These are phyloP conservation scores for Chalciporus sp. DNA, from an alignment of 1,284 basidiomycete species.

Conservation along the genomic window DNA sequence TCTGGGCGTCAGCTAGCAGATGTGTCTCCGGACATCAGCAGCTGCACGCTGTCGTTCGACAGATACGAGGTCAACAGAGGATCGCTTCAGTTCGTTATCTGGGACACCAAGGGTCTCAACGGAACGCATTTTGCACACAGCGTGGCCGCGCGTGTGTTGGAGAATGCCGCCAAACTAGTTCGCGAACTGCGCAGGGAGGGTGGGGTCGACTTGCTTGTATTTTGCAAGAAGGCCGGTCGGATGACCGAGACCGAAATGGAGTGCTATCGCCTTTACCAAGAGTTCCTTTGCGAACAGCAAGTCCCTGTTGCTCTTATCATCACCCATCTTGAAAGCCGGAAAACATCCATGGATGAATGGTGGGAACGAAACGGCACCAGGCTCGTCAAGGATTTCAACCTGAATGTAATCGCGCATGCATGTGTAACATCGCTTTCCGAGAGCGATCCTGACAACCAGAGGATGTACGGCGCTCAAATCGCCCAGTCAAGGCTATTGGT, in stretches of 20 bases:
- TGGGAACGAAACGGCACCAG: conserved; percentile 6
- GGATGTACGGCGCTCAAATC: neutral
- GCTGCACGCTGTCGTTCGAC: conserved; percentile 4
- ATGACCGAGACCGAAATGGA: conserved; percentile 21
- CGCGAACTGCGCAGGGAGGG: neutral
- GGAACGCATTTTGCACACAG: neutral
- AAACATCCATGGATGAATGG: conserved; percentile 5
- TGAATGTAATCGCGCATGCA: conserved; percentile 13
- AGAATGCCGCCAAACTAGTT: conserved; percentile 1
- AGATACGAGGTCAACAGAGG: conserved; percentile 1
- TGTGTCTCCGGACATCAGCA: neutral
- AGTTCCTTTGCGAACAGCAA: conserved; percentile 26
- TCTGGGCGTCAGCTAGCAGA: neutral
- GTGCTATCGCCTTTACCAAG: conserved; percentile 29
- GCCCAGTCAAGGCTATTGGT: conserved; percentile 2
- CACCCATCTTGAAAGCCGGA: conserved; percentile 16
- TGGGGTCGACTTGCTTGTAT: too few species aligned
- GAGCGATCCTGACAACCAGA: neutral
- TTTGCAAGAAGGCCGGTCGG: conserved; percentile 26
- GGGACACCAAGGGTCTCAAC: conserved; percentile 30
- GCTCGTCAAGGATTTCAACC: neutral
- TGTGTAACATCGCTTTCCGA: conserved; percentile 23
- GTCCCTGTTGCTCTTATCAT: conserved; percentile 35
- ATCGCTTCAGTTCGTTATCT: conserved; percentile 19
- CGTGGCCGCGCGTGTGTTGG: neutral